These are phyloP conservation scores for Globisporangium iwayamae DNA, from an alignment of 352 stramenopile genomes.

Conservation along the genomic window DNA sequence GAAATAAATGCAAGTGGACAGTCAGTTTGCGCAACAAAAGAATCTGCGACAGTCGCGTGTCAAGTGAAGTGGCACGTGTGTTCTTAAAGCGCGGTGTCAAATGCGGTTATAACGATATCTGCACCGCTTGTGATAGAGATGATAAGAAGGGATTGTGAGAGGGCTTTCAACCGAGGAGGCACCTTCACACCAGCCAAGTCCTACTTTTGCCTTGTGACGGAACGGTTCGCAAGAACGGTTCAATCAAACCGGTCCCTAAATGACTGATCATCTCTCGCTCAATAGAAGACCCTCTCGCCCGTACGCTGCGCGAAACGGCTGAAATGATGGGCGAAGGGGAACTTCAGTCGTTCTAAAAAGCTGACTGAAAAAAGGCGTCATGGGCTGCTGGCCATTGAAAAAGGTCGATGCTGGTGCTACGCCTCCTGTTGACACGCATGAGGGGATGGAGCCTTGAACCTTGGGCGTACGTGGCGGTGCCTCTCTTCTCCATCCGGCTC, in stretches of 20 bases:
- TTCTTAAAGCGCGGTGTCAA: no score
- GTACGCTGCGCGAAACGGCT: not conserved
- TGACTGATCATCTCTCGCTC: not conserved
- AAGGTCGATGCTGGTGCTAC: no score
- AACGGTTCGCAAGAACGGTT: not conserved
- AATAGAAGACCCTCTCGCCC: not conserved
- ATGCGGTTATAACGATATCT: not conserved
- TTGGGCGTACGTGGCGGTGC: not conserved
- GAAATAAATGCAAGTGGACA: not conserved
- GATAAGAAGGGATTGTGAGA: not conserved
- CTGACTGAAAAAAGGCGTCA: no score
- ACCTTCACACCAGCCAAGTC: not conserved
- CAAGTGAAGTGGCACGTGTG: not conserved
- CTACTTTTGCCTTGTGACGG: not conserved
- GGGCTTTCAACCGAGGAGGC: not conserved
- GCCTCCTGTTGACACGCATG: not conserved
- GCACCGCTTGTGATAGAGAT: not conserved
- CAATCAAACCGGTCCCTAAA: not conserved
- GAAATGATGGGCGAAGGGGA: not conserved
- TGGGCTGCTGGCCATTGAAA: no score
- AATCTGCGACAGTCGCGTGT: conserved; percentile 1
- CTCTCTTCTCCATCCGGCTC: not conserved
- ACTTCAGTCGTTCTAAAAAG: no score
- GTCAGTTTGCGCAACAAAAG: not conserved
- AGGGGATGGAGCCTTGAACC: no score